Conservation (phyloP, 495 filamentous ascomycete species). For the Hypoxylon fragiforme region DNA sequence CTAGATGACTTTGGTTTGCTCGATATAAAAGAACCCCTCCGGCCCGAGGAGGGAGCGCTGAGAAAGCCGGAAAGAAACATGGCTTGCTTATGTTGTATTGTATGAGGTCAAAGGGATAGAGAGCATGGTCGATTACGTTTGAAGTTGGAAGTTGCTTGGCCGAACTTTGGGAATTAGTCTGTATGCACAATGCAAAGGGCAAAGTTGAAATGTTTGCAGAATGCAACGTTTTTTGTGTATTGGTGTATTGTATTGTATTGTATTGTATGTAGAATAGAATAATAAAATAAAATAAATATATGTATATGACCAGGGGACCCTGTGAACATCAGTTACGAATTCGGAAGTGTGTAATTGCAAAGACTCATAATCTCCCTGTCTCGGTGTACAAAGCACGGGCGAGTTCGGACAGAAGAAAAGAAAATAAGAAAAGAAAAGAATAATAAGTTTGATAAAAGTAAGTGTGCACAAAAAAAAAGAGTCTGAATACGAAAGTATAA, state of each 20-base stretch:
- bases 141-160: too few species aligned
- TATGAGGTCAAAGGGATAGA: slow-evolving; percentile 3
- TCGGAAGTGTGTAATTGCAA: slow-evolving; percentile 6
- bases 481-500: background rate
- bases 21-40: slow-evolving; percentile 24
- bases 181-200: too few species aligned
- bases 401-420: background rate
- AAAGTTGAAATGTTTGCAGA: too few species aligned
- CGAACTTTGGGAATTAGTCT: too few species aligned
- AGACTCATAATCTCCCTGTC: background rate
- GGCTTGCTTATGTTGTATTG: slow-evolving; percentile 10
- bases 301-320: slow-evolving; percentile 3
- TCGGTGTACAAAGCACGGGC: background rate
- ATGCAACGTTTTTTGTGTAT: too few species aligned
- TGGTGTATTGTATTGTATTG: too few species aligned
- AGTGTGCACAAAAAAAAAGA: background rate
- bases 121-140: slow-evolving; percentile 13
- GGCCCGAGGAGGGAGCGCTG: slow-evolving; percentile 12
- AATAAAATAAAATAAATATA: slow-evolving; percentile 14
- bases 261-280: background rate
- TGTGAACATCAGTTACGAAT: slow-evolving; percentile 11
- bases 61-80: slow-evolving; percentile 31
- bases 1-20: slow-evolving; percentile 17
- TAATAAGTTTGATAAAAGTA: background rate
- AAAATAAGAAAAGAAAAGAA: background rate